Evolutionary conservation across 2,329 filamentous ascomycete species (phyloP).

Genomic region (Xylaria arbuscula): DNA sequence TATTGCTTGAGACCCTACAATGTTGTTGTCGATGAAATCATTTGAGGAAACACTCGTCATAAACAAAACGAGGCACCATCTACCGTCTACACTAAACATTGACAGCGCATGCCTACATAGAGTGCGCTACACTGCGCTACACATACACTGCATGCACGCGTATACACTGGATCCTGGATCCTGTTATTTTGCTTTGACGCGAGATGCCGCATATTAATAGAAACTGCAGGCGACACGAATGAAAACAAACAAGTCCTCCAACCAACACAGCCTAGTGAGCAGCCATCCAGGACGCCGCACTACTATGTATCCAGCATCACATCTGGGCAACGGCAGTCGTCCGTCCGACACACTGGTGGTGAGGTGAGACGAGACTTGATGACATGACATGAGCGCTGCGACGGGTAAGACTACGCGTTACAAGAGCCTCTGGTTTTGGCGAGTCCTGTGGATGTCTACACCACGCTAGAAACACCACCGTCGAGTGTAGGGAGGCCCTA

Average conservation of each 20-base stretch:
- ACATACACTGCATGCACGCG: constrained; percentile 1
- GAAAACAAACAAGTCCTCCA: constrained; percentile 20
- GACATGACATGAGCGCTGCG: neutral
- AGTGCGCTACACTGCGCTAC: neutral
- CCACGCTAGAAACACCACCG: neutral
- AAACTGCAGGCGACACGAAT: constrained; percentile 21
- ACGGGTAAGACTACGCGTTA: constrained; percentile 39
- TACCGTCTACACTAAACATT: constrained; percentile 25
- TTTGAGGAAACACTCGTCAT: neutral
- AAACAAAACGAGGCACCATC: constrained; percentile 1
- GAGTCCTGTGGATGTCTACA: constrained; percentile 11
- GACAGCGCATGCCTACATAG: constrained; percentile 35
- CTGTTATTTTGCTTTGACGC: constrained; percentile 26
- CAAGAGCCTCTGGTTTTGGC: constrained; percentile 41
- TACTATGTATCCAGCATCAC: constrained; percentile 1
- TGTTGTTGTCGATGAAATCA: neutral
- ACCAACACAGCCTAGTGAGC: neutral
- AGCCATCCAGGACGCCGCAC: constrained; percentile 17
- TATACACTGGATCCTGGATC: constrained; percentile 15
- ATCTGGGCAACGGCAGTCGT: constrained; percentile 14
- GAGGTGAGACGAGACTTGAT: neutral
- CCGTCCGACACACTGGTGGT: constrained; percentile 19
- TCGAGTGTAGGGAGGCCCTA: too few relatives aligned
- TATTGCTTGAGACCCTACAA: constrained; percentile 11
- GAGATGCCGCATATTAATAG: constrained; percentile 29